Evolutionary conservation across 768 basidiomycete species (phyloP), one percentile per base, ranked within the genome.

Genomic region (Mrakia frigida): DNA sequence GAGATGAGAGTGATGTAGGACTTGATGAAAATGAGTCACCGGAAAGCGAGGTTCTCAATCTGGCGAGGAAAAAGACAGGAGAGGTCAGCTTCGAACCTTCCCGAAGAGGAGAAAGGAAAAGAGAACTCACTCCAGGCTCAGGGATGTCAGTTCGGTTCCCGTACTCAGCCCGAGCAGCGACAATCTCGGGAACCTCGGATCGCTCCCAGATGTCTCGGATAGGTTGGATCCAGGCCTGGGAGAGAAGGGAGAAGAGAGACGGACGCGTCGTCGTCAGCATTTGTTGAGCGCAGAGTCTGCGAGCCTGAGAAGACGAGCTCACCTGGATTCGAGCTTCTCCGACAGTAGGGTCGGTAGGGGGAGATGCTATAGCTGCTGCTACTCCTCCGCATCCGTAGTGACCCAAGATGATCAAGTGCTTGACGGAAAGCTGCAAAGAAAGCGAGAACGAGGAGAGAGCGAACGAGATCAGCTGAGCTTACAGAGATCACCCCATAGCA

Each of bases 361-460:
- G 63, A 21, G 63, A n/a, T 0, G 63, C 63, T 9, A 65, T 65
- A 23, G 63, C 63, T 1, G 63, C 63, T 21, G 63, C 63, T 13
- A 65, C 63, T 65, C 63, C 63, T 37, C 63, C 63, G 37, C 63
- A 65, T 31, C 63, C 63, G 33, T 65, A 65, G 63, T 65, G 63
- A 18, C 63, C 63, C 35, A 65, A 13, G 63, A 65, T 33, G 63
- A 65, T 65, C 14, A 65, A 18, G 63, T 65, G 63, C 63, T 65
- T 65, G 63, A 65, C 63, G 31, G 33, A 31, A 18, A 65, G 63
- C 63, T 65, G 35, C 0, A 21, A 9, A 39, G 18, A 37, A 18
- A 18, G 9, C 14, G 63, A 37, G n/a, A 18, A 65, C 7, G 63
- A 39, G 35, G 13, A 61, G n/a, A 31, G 63, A 16, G 6, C 0